Base-by-base conservation (phyloP, 1,284 basidiomycete species). In the Leucoagaricus sp. region DNA sequence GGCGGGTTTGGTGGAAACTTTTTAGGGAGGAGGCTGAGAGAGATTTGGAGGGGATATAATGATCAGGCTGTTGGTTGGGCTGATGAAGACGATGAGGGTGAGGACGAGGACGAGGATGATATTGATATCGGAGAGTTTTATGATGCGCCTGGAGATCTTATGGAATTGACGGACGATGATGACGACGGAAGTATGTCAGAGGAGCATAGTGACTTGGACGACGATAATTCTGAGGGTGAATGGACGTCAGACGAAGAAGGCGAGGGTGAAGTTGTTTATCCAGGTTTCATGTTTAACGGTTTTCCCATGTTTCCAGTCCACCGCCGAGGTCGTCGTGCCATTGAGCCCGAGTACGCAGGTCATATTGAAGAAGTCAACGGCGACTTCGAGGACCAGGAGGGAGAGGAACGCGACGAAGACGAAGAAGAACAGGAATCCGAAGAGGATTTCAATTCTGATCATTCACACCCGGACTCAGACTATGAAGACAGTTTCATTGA, bases 401-500 rank as follows among this genome's bases (percentile, higher is more conserved):
- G 44, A 17, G 57, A 57, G 1, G 57, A 58, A 3, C n/a, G n/a
- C n/a, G 61, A 59, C 9, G 57, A 55, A 9, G 50, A 49, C 33
- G 55, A 44, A 5, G 25, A 40, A 8, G 19, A n/a, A 17, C 4
- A 19, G 17, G 50, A 34, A 12, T 47, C 40, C 13, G 45, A 29
- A 23, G 41, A 42, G 15, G 53, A 36, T n/a, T 38, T 31, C 47
- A 50, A 65, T 50, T 60, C 60, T 49, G 64, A 53, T 41, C 31
- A 6, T n/a, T 63, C 67, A 4, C 70, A 67, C 13, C 69, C 66
- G 4, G 72, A 72, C n/a, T 75, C 72, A 31, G 70, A 69, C 26
- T 80, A 81, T 53, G 79, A 79, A 58, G 75, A 75, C 60, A 80
- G 79, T 61, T 83, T 83, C 58, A 80, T 84, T 47, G 82, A 81